Evolutionary conservation across 2,329 filamentous ascomycete genomes (phyloP), one percentile per base, ranked within the genome.

Genomic region (Epichloe sibirici): DNA sequence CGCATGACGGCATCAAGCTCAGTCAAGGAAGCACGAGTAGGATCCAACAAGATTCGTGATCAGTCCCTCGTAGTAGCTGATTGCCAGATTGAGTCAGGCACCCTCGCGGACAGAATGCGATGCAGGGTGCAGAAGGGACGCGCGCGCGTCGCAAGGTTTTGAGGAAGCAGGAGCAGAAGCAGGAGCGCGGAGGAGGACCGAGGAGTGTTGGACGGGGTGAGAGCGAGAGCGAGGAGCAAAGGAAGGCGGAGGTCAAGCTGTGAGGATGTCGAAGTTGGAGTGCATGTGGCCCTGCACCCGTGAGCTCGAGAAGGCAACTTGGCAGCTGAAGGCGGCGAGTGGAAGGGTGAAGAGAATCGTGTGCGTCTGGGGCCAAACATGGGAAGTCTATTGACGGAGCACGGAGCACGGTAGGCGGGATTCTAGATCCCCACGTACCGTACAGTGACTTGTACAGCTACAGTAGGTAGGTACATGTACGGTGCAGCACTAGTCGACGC

Each of bases 1-100:
- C 70, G 69, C 69, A 71, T 71, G 51, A 60, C 57, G 49, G 53
- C 57, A 59, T 59, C 43, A 46, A 49, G 31, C 25, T 45, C 13
- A 3, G 23, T 2, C 1, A 8, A 35, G 8, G 25, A 12, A 21
- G 17, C 4, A 25, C 28, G 38, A 8, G n/a, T 13, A 13, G 39
- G 11, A 21, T 7, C 5, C 9, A 25, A 13, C 31, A 38, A 34
- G 17, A 35, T 3, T 4, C n/a, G 25, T 21, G n/a, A 15, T 5
- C 4, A 11, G 12, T 23, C 28, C 6, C 28, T 34, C 8, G 25
- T 23, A 12, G 31, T 21, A 23, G 39, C 15, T 25, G 28, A 11
- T 3, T 43, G 39, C 28, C 39, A 9, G 38, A 15, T 6, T 28
- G n/a, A 21, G 21, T 11, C 42, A 15, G 17, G 28, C 31, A 17